Percentiles rank a stretch among this genome's conserved stretches.
These are phyloP conservation scores for Candida sp. DNA, from an alignment of 1,139 yeast species.

Conservation along the genomic window DNA sequence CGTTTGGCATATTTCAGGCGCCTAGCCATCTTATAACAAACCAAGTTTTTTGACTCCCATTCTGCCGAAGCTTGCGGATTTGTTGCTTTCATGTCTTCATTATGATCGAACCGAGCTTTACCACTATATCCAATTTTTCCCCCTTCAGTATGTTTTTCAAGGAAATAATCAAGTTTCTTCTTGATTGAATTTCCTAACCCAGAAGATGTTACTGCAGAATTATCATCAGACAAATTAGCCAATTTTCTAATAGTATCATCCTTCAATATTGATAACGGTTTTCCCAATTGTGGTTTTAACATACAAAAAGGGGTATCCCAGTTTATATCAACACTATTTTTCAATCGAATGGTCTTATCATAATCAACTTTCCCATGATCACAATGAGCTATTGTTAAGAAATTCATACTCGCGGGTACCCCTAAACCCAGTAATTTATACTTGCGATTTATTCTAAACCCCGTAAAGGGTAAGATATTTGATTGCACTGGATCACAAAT, in stretches of 20 bases:
- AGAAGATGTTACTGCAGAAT: background rate
- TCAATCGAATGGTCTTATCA: slow-evolving; percentile 34
- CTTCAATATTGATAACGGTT: background rate
- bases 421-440: slow-evolving; percentile 39
- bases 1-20: slow-evolving; percentile 55
- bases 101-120: slow-evolving; percentile 14
- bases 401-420: slow-evolving; percentile 39
- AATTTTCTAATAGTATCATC: background rate
- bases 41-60: slow-evolving; percentile 32
- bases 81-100: slow-evolving; percentile 16
- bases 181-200: slow-evolving; percentile 7
- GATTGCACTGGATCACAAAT: slow-evolving; percentile 32
- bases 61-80: slow-evolving; percentile 21
- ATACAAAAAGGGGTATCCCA: slow-evolving; percentile 58
- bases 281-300: slow-evolving; percentile 19
- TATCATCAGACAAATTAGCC: too few species aligned
- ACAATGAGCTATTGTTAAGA: slow-evolving; percentile 53
- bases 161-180: slow-evolving; percentile 16
- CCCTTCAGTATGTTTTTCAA: slow-evolving; percentile 20
- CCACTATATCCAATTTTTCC: slow-evolving; percentile 25
- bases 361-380: slow-evolving; percentile 49
- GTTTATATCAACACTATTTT: slow-evolving; percentile 37
- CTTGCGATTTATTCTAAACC: slow-evolving; percentile 55
- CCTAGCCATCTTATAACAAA: slow-evolving; percentile 63
- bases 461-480: slow-evolving; percentile 47